phyloP scores from a whole-genome alignment of 805 yeast species.

The Candida krabiensis region DNA sequence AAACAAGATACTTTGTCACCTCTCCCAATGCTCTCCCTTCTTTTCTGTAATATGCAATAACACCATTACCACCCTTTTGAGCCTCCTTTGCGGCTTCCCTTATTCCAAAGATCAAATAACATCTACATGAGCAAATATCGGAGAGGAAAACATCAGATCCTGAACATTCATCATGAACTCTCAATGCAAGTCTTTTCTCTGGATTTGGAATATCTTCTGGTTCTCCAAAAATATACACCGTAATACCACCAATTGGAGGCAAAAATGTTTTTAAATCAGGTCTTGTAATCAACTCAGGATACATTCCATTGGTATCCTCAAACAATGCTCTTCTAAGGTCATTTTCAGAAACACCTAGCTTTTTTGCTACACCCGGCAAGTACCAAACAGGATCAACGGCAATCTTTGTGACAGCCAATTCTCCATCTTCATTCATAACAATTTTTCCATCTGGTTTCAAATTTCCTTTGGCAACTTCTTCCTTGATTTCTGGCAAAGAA shows the following conservation, averaged over 20 bases:
- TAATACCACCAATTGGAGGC: conserved; percentile 70
- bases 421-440: conserved; percentile 60
- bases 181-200: conserved; percentile 49
- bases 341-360: conserved; percentile 55
- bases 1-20: conserved; percentile 67
- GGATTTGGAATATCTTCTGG: conserved; percentile 55
- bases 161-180: conserved; percentile 70
- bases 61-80: conserved; percentile 64
- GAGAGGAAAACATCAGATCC: conserved; percentile 71
- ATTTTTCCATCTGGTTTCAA: conserved; percentile 58
- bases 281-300: conserved; percentile 66
- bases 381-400: conserved; percentile 76
- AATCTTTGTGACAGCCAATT: conserved; percentile 58
- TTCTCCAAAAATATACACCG: conserved; percentile 66
- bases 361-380: conserved; percentile 66
- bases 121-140: conserved; percentile 70
- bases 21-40: conserved; percentile 73
- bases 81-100: conserved; percentile 70
- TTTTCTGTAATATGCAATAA: conserved; percentile 64
- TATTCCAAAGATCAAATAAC: conserved; percentile 64
- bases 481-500: conserved; percentile 58
- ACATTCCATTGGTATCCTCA: conserved; percentile 71
- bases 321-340: conserved; percentile 60
- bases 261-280: conserved; percentile 65
- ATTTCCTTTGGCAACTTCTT: conserved; percentile 53